Base-by-base conservation (phyloP, 2,329 filamentous ascomycete genomes). In the Trichoderma asperellum region DNA sequence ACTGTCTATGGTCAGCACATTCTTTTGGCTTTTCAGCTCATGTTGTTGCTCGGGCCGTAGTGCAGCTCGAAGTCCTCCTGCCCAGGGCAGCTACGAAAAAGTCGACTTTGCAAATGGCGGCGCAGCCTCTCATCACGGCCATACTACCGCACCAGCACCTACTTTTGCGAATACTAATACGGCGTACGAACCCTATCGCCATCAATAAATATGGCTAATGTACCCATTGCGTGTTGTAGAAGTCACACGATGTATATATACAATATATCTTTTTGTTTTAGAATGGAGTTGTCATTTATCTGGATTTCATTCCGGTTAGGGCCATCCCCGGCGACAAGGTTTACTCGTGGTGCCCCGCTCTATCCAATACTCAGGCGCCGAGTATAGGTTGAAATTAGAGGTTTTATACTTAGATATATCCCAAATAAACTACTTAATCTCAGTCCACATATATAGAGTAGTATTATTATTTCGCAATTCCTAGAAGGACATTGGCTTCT, bases 21-120 rank as follows among this genome's bases (percentile, higher is more conserved):
- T 60, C 7, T 24, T 68, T 5, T 68, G 65, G 65, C 65, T 68
- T 18, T 60, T 68, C 34, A 68, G 65, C 57, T 60, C 65, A 8
- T 59, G 65, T 8, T 68, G 65, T 21, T 68, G 65, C 16, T 59
- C 65, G 27, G 65, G 65, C 24, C 65, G 65, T 29, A 53, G n/a
- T n/a, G 57, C 53, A 60, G n/a, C 29, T 12, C 65, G 56, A 21
- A 56, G 57, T 27, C 11, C 47, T 59, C 2, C 55, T 12, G 34
- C 27, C 12, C 35, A 68, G 18, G 49, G 34, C 47, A 68, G 11
- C 14, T 68, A 68, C 16, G 65, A 68, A 60, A 59, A 68, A 21
- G 65, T 68, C 18, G 57, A 58, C 43, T 7, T 47, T n/a, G 63
- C 24, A 37, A 21, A 40, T 35, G 53, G 63, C 27, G 63, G 53